phyloP scores from a whole-genome alignment of 106 monocot genomes.

The Dendrobium catenatum region DNA sequence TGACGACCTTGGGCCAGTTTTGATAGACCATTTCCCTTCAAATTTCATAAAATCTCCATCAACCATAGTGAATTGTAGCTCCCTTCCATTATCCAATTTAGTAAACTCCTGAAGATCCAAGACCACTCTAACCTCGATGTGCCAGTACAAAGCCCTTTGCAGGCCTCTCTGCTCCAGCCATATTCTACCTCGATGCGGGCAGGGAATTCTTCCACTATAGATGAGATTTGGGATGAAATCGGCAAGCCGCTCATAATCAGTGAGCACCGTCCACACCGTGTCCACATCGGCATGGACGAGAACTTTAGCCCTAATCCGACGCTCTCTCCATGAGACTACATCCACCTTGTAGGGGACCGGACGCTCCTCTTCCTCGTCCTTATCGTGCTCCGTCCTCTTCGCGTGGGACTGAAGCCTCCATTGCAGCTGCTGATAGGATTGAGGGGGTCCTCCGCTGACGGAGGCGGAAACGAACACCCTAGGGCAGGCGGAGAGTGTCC shows the following conservation, averaged over 20 bases:
- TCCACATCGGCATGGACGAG: slow-evolving; percentile 55
- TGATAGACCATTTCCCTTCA: slow-evolving; percentile 93
- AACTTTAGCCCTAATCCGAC: slow-evolving; percentile 46
- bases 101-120: slow-evolving; percentile 79
- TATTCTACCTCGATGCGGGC: slow-evolving; percentile 78
- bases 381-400: neutral
- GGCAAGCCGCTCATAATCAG: slow-evolving; percentile 94
- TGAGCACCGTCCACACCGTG: slow-evolving; percentile 75
- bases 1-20: slow-evolving; percentile 61
- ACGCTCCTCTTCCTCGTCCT: slow-evolving; percentile 16
- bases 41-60: slow-evolving; percentile 99
- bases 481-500: neutral
- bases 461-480: neutral
- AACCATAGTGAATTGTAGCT: slow-evolving; percentile 87
- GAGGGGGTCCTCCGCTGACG: neutral
- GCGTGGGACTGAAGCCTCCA: neutral
- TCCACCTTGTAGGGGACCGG: slow-evolving; percentile 76
- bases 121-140: slow-evolving; percentile 89
- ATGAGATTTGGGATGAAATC: slow-evolving; percentile 93
- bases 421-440: neutral
- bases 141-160: slow-evolving; percentile 86
- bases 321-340: slow-evolving; percentile 87
- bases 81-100: slow-evolving; percentile 49
- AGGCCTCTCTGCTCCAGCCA: slow-evolving; percentile 95
- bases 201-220: slow-evolving; percentile 82